Evolutionary conservation across 768 basidiomycete genomes (phyloP), one percentile per base, ranked within the genome.

Genomic region (Polyporus arcularius): DNA sequence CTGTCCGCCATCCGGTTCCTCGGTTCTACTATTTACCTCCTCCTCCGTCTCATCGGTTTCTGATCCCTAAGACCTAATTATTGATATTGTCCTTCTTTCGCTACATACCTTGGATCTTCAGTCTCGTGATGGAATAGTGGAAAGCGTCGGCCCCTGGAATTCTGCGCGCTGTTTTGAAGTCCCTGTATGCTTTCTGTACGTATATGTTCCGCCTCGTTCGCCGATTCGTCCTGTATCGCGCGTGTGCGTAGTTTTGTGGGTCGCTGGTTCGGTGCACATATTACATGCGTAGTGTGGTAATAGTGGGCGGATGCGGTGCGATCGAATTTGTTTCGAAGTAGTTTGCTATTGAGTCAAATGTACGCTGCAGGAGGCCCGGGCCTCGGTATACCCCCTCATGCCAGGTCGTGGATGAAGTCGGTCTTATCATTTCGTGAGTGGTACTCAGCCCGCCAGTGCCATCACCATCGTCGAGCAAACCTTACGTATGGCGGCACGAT

Each of bases 1-100:
- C 77, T 96, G 57, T 91, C 90, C 48, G 87, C 86, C 39, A 74
- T 95, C 67, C 87, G 94, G 41, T 95, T 96, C 77, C 61, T 82
- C 39, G 92, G 93, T 21, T 93, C 92, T 15, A 70, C 86, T 53
- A 66, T 93, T 47, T 96, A 94, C 73, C 82, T 96, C 57, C 67
- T 94, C 57, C 82, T 95, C 72, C 83, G 89, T 66, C 76, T 92
- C 49, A 79, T 88, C 65, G 89, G 90, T 41, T 74, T 78, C 61
- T 89, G 76, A 79, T 51, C 18, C 42, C 32, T 42, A 30, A 53
- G 48, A 62, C 56, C 39, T 63, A 57, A 58, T 45, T 48, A 38
- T 26, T 46, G 41, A 26, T 55, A 53, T 40, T 31, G 41, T 30
- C 53, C n/a, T 39, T 18, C 50, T 12, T 53, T n/a, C 14, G 18